A percentile compares a stretch with the other conserved stretches of the same genome.
phyloP scores from a whole-genome alignment of 2,329 filamentous ascomycete genomes.

The Cladosporium sp. region DNA sequence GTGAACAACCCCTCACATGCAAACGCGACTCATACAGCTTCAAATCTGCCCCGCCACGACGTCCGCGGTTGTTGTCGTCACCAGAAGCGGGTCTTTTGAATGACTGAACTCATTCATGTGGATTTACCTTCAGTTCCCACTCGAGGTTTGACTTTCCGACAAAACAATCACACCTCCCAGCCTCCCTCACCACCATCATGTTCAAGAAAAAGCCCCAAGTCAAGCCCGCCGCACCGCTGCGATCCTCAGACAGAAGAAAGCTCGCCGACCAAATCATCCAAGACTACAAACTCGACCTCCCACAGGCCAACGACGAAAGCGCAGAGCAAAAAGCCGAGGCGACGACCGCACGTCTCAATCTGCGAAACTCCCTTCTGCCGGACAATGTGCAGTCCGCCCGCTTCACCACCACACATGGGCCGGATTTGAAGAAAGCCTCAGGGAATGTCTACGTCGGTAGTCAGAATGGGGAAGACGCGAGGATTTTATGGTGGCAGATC shows the following conservation, averaged over 20 bases:
- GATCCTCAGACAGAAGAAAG: slow-evolving; percentile 62
- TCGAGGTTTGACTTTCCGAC: too few relatives aligned
- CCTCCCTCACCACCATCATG: slow-evolving; percentile 20
- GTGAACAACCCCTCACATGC: too few relatives aligned
- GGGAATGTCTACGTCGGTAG: slow-evolving; percentile 62
- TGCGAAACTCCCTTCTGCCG: slow-evolving; percentile 58
- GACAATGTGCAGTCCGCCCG: slow-evolving; percentile 59
- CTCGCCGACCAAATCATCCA: slow-evolving; percentile 63
- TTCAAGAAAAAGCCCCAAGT: slow-evolving; percentile 45
- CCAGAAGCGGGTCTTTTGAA: too few relatives aligned
- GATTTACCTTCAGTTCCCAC: too few relatives aligned
- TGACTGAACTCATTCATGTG: too few relatives aligned
- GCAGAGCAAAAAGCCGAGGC: slow-evolving; percentile 41
- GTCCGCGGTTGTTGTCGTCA: too few relatives aligned
- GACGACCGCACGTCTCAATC: slow-evolving; percentile 43
- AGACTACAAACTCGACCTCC: slow-evolving; percentile 49
- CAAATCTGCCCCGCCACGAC: too few relatives aligned
- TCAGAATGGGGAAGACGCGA: slow-evolving; percentile 52
- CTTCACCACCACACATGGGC: slow-evolving; percentile 61
- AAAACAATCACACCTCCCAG: too few relatives aligned
- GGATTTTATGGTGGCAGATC: slow-evolving; percentile 61
- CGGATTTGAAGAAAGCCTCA: slow-evolving; percentile 55
- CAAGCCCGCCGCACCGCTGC: slow-evolving; percentile 61
- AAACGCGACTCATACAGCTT: too few relatives aligned
- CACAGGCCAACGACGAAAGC: slow-evolving; percentile 28